Percentiles rank a stretch among this genome's conserved stretches.
Conservation (phyloP, 495 filamentous ascomycete species). For the Glarea lozoyensis region DNA sequence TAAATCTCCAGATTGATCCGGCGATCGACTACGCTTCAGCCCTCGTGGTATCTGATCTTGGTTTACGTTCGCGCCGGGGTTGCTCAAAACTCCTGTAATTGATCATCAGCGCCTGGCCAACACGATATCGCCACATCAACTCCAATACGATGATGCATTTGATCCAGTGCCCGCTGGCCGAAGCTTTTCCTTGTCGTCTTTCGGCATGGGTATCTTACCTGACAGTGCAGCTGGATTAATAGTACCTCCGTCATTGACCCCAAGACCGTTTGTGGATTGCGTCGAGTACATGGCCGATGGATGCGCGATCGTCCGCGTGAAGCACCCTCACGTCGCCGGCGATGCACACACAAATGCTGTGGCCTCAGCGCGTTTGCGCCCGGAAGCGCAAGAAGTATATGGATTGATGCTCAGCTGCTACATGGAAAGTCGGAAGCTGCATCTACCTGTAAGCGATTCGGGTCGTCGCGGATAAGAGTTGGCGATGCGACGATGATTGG, state of each 20-base stretch:
- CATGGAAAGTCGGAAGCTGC: slow-evolving; percentile 2
- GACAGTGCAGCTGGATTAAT: slow-evolving; percentile 64
- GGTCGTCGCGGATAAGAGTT: background rate
- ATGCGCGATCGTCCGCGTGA: slow-evolving; percentile 15
- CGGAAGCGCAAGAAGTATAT: slow-evolving; percentile 4
- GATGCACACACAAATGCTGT: slow-evolving; percentile 2
- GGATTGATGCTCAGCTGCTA: background rate
- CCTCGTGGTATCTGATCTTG: slow-evolving; percentile 57
- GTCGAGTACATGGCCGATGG: slow-evolving; percentile 47
- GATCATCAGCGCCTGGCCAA: slow-evolving; percentile 1
- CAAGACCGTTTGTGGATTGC: slow-evolving; percentile 46
- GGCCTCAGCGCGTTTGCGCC: slow-evolving; percentile 15
- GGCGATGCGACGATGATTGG: slow-evolving; percentile 4
- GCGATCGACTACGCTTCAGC: slow-evolving; percentile 88
- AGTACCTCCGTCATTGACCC: slow-evolving; percentile 63
- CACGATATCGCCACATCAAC: too few species aligned
- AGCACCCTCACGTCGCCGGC: slow-evolving; percentile 6
- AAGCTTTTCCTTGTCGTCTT: slow-evolving; percentile 1
- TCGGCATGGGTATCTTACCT: slow-evolving; percentile 23
- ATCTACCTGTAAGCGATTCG: slow-evolving; percentile 3
- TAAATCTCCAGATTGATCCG: slow-evolving; percentile 55
- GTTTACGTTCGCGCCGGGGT: slow-evolving; percentile 36
- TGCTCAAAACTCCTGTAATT: slow-evolving; percentile 18
- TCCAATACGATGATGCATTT: too few species aligned
- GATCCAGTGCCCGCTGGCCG: slow-evolving; percentile 1